Evolutionary conservation across 345 rosid genomes (phyloP).

Genomic region (Corymbia maculata): DNA sequence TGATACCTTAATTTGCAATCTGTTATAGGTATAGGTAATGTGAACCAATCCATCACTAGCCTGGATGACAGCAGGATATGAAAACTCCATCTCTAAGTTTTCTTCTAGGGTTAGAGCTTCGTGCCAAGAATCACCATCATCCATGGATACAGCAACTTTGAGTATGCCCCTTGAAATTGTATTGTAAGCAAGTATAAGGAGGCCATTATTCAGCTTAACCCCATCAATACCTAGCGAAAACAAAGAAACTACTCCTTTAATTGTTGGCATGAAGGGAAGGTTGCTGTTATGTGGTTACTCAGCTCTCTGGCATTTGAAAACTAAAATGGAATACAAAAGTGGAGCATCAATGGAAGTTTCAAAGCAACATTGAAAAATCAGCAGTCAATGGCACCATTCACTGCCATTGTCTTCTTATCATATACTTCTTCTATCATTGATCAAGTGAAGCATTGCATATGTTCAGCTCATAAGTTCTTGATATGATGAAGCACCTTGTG

Average conservation of each 20-base stretch:
- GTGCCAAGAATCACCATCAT: slow-evolving; percentile 77
- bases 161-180: slow-evolving; percentile 75
- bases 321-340: background rate
- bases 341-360: background rate
- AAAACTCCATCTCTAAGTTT: slow-evolving; percentile 64
- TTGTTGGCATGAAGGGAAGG: background rate
- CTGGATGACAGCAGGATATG: slow-evolving; percentile 83
- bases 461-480: background rate
- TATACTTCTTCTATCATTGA: background rate
- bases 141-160: slow-evolving; percentile 57
- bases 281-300: background rate
- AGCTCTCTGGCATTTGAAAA: background rate
- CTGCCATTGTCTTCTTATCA: background rate
- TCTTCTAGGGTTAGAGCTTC: slow-evolving; percentile 65
- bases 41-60: slow-evolving; percentile 67
- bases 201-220: slow-evolving; percentile 63
- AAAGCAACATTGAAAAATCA: background rate
- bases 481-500: background rate
- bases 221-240: slow-evolving; percentile 65
- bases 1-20: slow-evolving; percentile 83
- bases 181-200: slow-evolving; percentile 66
- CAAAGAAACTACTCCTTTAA: background rate
- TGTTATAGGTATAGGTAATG: slow-evolving; percentile 77
- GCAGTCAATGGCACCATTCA: background rate
- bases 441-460: background rate